Evolutionary conservation across 2,329 filamentous ascomycete species (phyloP), one percentile per base, ranked within the genome.

Genomic region (Pseudogymnoascus verrucosus): DNA sequence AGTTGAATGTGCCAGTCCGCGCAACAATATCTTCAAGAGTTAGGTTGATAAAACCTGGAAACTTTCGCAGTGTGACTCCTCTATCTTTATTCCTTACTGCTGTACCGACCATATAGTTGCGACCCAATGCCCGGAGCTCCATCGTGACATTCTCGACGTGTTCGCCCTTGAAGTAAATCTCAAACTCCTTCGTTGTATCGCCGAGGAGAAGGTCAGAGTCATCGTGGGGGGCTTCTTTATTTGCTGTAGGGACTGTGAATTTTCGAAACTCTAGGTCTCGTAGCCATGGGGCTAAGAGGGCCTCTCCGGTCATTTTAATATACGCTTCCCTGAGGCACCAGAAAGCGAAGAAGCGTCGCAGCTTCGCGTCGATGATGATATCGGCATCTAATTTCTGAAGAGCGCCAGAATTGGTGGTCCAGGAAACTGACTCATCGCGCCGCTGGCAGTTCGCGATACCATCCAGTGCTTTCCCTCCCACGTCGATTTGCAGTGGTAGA

Each of bases 311-410:
- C 77, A 93, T 86, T 82, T 93, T 93, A 74, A 93, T 86, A 72
- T 90, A 93, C 0, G 89, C 87, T 76, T 93, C 90, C 69, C 90
- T 86, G 73, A 91, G 81, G 73, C 88, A 90, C 87, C 89, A 93
- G 65, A 89, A 84, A 0, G 88, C 83, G 73, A 92, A 93, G 72
- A 93, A 93, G 62, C 83, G 80, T 4, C 88, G 80, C 28, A 93
- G 77, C 71, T 86, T 87, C 21, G 77, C 80, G 65, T 89, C 86
- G 16, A 83, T 76, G n/a, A 84, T 64, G 5, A 64, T 12, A 16
- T 69, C 68, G 28, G 66, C 69, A 19, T 72, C 71, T 10, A 76
- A 71, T 11, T 69, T 65, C 28, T 75, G 70, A 7, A 73, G 69
- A 34, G 74, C 71, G 3, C 76, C 76, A 23, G 42, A 7, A 62